phyloP scores from a whole-genome alignment of 495 filamentous ascomycete genomes.

The Tuber microsphaerosporum region DNA sequence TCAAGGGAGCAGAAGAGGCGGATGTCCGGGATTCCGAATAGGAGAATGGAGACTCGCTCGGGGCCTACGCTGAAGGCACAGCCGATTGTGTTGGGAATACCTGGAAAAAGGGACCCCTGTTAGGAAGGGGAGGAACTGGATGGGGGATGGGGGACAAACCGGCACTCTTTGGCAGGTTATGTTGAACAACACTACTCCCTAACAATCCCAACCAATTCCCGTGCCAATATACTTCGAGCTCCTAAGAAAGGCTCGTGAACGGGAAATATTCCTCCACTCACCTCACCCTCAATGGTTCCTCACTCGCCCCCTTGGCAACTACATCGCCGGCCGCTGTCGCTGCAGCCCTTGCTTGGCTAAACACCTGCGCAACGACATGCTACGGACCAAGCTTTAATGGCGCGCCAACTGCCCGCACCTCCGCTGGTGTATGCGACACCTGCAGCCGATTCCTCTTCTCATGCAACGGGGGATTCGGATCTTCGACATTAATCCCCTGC shows the following conservation, averaged over 20 bases:
- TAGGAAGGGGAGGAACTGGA: neutral
- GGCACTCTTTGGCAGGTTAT: slow-evolving; percentile 68
- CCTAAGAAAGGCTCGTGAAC: slow-evolving; percentile 90
- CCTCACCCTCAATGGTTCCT: no score
- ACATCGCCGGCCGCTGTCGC: no score
- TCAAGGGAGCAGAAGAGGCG: slow-evolving; percentile 95
- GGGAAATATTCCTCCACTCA: no score
- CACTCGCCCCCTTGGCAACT: no score
- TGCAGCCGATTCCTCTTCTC: no score
- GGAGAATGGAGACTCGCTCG: slow-evolving; percentile 90
- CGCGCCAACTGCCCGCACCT: no score
- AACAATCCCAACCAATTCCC: slow-evolving; percentile 92
- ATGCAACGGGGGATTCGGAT: no score
- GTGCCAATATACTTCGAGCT: slow-evolving; percentile 91
- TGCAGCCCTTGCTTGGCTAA: no score
- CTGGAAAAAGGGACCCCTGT: neutral
- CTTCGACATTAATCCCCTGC: no score
- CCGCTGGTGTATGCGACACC: no score
- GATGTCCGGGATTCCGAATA: slow-evolving; percentile 93
- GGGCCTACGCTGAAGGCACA: slow-evolving; percentile 96
- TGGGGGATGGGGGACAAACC: slow-evolving; percentile 33
- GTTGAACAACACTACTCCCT: slow-evolving; percentile 84
- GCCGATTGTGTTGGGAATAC: slow-evolving; percentile 65
- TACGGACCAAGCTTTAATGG: no score
- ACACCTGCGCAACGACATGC: no score